Percentiles rank a stretch among this genome's conserved stretches.
phyloP scores from a whole-genome alignment of 164 flowering plant genomes.

The Berberis thunbergii region DNA sequence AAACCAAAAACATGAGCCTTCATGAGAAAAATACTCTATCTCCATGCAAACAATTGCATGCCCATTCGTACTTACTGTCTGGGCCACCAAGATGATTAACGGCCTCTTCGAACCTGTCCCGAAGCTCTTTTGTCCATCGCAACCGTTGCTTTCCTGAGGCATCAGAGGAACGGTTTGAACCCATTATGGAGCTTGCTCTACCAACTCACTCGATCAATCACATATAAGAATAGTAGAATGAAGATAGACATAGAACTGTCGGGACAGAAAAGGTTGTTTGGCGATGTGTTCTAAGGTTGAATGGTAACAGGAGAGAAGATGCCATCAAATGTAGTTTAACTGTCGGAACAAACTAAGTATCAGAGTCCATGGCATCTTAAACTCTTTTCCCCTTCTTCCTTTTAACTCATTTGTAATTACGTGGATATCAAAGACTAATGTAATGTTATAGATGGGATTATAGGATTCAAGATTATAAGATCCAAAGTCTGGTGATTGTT shows the following conservation, averaged over 20 bases:
- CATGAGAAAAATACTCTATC: too few species aligned
- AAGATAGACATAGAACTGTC: neutral
- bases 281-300: slow-evolving; percentile 27
- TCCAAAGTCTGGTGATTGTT: too few species aligned
- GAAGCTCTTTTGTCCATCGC: slow-evolving; percentile 64
- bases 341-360: slow-evolving; percentile 13
- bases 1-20: neutral
- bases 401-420: slow-evolving; percentile 16
- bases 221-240: neutral
- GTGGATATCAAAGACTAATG: too few species aligned
- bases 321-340: slow-evolving; percentile 19
- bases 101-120: slow-evolving; percentile 52
- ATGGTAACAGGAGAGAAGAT: slow-evolving; percentile 8
- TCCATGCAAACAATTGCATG: neutral
- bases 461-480: too few species aligned
- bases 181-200: slow-evolving; percentile 17
- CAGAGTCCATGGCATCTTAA: slow-evolving; percentile 14
- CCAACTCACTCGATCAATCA: neutral
- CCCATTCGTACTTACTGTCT: slow-evolving; percentile 39
- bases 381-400: slow-evolving; percentile 1
- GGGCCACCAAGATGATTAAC: slow-evolving; percentile 69
- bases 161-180: slow-evolving; percentile 18
- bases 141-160: slow-evolving; percentile 41
- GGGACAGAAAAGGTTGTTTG: slow-evolving; percentile 4
- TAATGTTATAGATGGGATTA: too few species aligned